Base-by-base conservation (phyloP, 2,329 filamentous ascomycete genomes). In the Dryadomyces sulphureus region DNA sequence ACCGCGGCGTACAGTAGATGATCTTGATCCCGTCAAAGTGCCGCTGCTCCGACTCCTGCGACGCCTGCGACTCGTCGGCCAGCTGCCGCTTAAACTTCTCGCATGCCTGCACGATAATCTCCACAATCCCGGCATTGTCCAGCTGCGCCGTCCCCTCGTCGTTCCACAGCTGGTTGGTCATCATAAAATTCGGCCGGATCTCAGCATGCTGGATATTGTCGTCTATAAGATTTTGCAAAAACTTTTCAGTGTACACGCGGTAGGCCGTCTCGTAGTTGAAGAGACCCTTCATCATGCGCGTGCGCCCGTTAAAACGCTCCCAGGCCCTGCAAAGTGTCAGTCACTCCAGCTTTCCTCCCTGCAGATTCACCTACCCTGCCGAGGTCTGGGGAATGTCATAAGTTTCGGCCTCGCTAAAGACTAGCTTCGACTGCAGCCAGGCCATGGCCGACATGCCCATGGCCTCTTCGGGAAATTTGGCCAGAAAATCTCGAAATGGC, bases 121-220 rank as follows among this genome's bases (percentile, higher is more conserved):
- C 46, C 72, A 84, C 75, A 45, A 82, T 81, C 1, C 63, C 72
- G 32, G 57, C 54, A 50, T 81, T 81, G 45, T 70, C 62, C 43
- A 81, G 67, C 34, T 66, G 59, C 0, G 54, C 52, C 1, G 56
- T 62, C 3, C 78, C 79, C 48, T 81, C 69, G 53, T 80, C 68
- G 20, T 57, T 65, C 49, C 71, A 79, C 7, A 84, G 70, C 38
- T 71, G 70, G 54, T 84, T 84, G 45, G 63, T 65, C 41, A 66
- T 68, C 68, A 84, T 74, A 38, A 84, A 76, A 61, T 83, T 84
- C 3, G 79, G 79, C 24, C 81, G 70, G 36, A 84, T 73, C 60
- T 85, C 81, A 24, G 79, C 79, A 54, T 84, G 84, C 60, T 81
- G 79, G 52, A 85, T 78, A 38, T 75, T 75, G 55, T 84, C 79